Percentiles rank a stretch among this genome's conserved stretches.
Evolutionary conservation across 495 filamentous ascomycete species (phyloP).

Genomic region (Annulohypoxylon nitens): DNA sequence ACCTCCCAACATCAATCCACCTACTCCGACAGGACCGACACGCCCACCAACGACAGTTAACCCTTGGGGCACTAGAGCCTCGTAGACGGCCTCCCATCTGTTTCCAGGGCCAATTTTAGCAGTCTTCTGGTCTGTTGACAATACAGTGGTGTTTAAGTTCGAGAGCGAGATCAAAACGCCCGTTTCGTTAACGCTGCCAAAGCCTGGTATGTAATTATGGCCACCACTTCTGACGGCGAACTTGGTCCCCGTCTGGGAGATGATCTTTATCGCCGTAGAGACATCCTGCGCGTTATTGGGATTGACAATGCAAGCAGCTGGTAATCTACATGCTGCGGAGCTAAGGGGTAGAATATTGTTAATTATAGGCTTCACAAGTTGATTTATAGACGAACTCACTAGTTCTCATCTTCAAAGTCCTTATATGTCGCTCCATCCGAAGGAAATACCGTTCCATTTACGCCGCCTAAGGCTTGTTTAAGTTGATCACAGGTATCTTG

Average conservation of each 20-base stretch:
- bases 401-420: constrained; percentile 38
- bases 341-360: constrained; percentile 22
- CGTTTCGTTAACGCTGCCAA: constrained; percentile 60
- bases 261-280: constrained; percentile 47
- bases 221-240: constrained; percentile 65
- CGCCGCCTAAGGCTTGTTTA: neutral
- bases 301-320: constrained; percentile 60
- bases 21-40: constrained; percentile 57
- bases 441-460: constrained; percentile 29
- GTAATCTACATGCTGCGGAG: constrained; percentile 39
- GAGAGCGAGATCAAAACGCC: constrained; percentile 68
- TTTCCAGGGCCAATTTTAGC: constrained; percentile 62
- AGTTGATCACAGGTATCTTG: constrained; percentile 33
- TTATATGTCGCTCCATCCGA: constrained; percentile 28
- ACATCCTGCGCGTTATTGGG: constrained; percentile 54
- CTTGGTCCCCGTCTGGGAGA: constrained; percentile 50
- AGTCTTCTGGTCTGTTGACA: constrained; percentile 58
- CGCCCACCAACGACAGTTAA: constrained; percentile 63
- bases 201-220: constrained; percentile 62
- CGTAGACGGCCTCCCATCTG: constrained; percentile 64
- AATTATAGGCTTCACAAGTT: neutral
- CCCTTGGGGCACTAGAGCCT: constrained; percentile 56
- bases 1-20: constrained; percentile 57
- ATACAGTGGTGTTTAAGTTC: constrained; percentile 56
- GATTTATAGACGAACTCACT: constrained; percentile 22